Conservation (phyloP, 805 yeast genomes). For the Ogataea degrootiae region DNA sequence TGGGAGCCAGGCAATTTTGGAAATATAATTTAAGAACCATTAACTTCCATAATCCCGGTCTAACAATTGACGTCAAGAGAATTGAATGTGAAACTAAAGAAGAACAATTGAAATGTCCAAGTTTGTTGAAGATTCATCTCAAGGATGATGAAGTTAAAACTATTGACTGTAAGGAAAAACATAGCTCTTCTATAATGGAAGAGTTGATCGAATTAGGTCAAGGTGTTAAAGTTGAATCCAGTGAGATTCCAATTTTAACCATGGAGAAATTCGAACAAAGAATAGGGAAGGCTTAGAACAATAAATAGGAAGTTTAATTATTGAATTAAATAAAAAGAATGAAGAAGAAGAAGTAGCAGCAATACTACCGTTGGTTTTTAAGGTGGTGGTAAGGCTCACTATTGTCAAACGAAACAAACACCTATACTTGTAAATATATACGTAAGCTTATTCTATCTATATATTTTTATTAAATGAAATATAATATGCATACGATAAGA, state of each 20-base stretch:
- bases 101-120: conserved; percentile 41
- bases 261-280: conserved; percentile 4
- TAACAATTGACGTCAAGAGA: conserved; percentile 58
- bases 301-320: background rate
- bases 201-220: conserved; percentile 47
- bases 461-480: too few species aligned
- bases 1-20: conserved; percentile 76
- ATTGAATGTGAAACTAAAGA: conserved; percentile 39
- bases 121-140: conserved; percentile 38
- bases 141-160: conserved; percentile 33
- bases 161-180: conserved; percentile 51
- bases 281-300: conserved; percentile 1
- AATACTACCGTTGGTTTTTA: background rate
- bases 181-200: conserved; percentile 48
- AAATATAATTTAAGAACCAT: conserved; percentile 66
- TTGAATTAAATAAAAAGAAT: background rate
- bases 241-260: conserved; percentile 35
- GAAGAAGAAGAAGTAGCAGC: background rate
- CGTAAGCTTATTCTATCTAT: background rate
- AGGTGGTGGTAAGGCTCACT: too few species aligned
- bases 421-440: background rate
- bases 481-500: too few species aligned
- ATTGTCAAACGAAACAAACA: too few species aligned
- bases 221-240: conserved; percentile 46
- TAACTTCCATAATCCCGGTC: conserved; percentile 75